phyloP scores from a whole-genome alignment of 202 grass and related monocot genomes.

The Elaeis oleifera region DNA sequence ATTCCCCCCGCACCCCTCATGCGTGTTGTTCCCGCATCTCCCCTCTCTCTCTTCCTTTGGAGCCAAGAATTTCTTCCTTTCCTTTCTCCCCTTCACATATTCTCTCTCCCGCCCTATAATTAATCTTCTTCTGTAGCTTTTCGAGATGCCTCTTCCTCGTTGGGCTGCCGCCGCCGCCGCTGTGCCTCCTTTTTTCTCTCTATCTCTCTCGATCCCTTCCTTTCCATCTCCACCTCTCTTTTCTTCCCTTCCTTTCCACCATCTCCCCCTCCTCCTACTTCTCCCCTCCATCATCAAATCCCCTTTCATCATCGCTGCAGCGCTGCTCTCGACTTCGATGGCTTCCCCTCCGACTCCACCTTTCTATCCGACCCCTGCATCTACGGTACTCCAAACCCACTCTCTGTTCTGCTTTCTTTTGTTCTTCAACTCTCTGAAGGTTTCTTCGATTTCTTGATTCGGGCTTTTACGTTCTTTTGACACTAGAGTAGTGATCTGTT shows the following conservation, averaged over 20 bases:
- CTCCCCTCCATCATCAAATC: conserved; percentile 1
- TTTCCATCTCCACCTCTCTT: not conserved
- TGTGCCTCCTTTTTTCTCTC: conserved; percentile 57
- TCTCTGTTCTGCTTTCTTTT: not conserved
- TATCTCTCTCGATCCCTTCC: conserved; percentile 8
- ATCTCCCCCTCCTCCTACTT: conserved; percentile 20
- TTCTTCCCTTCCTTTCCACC: conserved; percentile 9
- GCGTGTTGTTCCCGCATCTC: conserved; percentile 30
- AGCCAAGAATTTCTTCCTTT: conserved; percentile 4
- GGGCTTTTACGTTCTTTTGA: too few relatives aligned
- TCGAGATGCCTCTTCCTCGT: conserved; percentile 65
- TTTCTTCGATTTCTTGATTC: conserved; percentile 1
- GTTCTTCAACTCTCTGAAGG: not conserved
- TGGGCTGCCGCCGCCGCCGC: conserved; percentile 39
- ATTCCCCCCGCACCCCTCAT: not conserved
- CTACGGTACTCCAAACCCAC: conserved; percentile 24
- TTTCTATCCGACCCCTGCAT: conserved; percentile 20
- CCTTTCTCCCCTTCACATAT: not conserved
- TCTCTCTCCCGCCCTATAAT: not conserved
- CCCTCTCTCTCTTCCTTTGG: not conserved
- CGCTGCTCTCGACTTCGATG: conserved; percentile 26
- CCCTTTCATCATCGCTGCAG: conserved; percentile 11
- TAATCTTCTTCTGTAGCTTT: conserved; percentile 30
- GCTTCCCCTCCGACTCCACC: conserved; percentile 31
- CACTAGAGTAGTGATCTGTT: too few relatives aligned